phyloP scores from a whole-genome alignment of 805 yeast species.

The Metschnikowia hibisci region DNA sequence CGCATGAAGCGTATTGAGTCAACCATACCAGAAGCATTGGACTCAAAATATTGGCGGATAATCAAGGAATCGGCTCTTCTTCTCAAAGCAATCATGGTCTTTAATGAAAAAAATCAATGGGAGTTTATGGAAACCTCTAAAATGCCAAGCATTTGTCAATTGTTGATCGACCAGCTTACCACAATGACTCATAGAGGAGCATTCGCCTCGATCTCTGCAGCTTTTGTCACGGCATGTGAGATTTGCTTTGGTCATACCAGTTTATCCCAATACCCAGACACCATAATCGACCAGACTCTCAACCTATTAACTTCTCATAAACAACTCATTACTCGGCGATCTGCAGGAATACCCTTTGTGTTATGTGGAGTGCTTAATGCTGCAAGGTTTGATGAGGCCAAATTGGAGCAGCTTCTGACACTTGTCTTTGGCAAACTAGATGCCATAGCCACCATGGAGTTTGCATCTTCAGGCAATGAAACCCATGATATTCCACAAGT shows the following conservation, averaged over 20 bases:
- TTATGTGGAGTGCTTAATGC: conserved; percentile 71
- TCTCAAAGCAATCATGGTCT: conserved; percentile 42
- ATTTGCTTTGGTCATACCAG: conserved; percentile 40
- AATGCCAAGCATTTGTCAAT: conserved; percentile 44
- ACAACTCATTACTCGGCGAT: conserved; percentile 78
- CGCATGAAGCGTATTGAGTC: conserved; percentile 26
- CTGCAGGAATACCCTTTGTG: conserved; percentile 87
- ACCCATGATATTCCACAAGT: conserved; percentile 84
- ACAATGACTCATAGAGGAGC: conserved; percentile 88
- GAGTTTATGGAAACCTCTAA: conserved; percentile 19
- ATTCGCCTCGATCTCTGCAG: conserved; percentile 81
- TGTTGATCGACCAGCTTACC: conserved; percentile 63
- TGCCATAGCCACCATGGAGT: conserved; percentile 51
- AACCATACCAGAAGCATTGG: conserved; percentile 19
- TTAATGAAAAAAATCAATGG: conserved; percentile 6
- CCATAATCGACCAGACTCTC: background rate
- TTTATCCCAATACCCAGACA: background rate
- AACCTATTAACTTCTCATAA: conserved; percentile 45
- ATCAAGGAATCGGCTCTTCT: conserved; percentile 60
- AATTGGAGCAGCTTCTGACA: conserved; percentile 31
- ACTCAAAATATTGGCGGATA: conserved; percentile 11
- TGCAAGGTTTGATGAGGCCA: conserved; percentile 22
- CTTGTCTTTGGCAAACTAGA: conserved; percentile 51
- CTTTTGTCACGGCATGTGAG: conserved; percentile 63
- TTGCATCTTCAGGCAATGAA: conserved; percentile 40